Conservation (phyloP, 345 rosid genomes). For the Salix udensis region DNA sequence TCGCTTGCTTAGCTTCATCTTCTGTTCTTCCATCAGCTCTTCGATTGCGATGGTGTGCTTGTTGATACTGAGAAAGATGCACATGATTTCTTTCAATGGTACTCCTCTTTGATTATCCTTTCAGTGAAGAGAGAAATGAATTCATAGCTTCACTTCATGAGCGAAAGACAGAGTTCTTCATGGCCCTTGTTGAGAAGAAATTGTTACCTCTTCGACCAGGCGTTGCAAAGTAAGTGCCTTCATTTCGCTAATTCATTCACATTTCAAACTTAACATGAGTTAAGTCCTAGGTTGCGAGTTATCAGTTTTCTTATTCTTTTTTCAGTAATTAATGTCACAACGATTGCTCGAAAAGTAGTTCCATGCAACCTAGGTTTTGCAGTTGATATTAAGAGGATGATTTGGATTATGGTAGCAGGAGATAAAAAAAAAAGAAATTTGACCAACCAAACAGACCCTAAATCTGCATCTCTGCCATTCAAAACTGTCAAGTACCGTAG, state of each 20-base stretch:
- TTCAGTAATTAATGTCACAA: neutral
- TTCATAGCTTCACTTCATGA: slow-evolving; percentile 91
- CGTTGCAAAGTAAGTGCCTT: slow-evolving; percentile 63
- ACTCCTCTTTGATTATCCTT: neutral
- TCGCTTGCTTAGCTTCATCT: slow-evolving; percentile 49
- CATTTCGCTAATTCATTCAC: slow-evolving; percentile 11
- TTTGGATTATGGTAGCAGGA: too few relatives aligned
- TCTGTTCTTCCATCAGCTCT: slow-evolving; percentile 70
- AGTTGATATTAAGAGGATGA: neutral
- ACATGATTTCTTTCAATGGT: slow-evolving; percentile 82
- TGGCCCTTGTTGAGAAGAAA: slow-evolving; percentile 83
- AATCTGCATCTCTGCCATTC: neutral
- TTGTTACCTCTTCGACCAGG: slow-evolving; percentile 89
- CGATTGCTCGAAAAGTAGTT: slow-evolving; percentile 11
- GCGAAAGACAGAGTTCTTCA: slow-evolving; percentile 81
- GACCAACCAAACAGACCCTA: too few relatives aligned
- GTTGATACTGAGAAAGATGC: slow-evolving; percentile 97
- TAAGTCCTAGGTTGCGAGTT: neutral
- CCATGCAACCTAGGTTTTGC: neutral
- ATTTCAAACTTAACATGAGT: neutral
- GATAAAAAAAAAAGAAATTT: too few relatives aligned
- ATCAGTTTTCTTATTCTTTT: neutral
- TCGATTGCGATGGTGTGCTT: slow-evolving; percentile 92
- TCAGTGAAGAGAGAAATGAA: slow-evolving; percentile 58
- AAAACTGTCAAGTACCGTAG: neutral